phyloP scores from a whole-genome alignment of 2,329 filamentous ascomycete genomes.

The Trichophaea hybrida region DNA sequence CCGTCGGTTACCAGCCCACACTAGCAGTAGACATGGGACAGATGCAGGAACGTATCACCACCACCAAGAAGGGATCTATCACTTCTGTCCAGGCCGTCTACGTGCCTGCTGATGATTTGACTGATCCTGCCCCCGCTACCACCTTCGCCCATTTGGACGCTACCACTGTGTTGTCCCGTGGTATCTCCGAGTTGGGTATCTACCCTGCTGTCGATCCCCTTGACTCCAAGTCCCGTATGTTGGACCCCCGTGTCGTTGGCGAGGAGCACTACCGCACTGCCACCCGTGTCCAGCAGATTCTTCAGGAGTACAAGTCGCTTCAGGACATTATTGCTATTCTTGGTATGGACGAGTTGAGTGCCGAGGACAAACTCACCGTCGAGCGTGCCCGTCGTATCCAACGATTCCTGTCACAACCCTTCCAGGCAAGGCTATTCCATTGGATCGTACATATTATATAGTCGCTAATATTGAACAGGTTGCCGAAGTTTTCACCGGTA shows the following conservation, averaged over 20 bases:
- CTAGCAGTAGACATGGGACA: slow-evolving; percentile 97
- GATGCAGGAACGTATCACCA: slow-evolving; percentile 99
- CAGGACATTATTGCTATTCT: slow-evolving; percentile 99
- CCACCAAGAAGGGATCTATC: slow-evolving; percentile 98
- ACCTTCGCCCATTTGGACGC: slow-evolving; percentile 99
- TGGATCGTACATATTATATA: neutral
- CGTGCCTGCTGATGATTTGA: slow-evolving; percentile 99
- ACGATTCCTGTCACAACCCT: slow-evolving; percentile 98
- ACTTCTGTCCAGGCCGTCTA: slow-evolving; percentile 99
- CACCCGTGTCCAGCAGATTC: slow-evolving; percentile 93
- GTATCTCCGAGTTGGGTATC: slow-evolving; percentile 99
- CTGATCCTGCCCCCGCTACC: slow-evolving; percentile 96
- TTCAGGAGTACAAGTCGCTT: slow-evolving; percentile 99
- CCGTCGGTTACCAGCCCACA: slow-evolving; percentile 99
- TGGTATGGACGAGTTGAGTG: slow-evolving; percentile 96
- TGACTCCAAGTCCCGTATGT: slow-evolving; percentile 98
- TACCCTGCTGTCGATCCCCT: slow-evolving; percentile 99
- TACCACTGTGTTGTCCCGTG: slow-evolving; percentile 99
- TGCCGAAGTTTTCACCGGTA: slow-evolving; percentile 56
- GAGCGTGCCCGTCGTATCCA: slow-evolving; percentile 99
- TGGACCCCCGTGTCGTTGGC: slow-evolving; percentile 96
- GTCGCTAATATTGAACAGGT: slow-evolving; percentile 27
- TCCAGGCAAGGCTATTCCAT: slow-evolving; percentile 53
- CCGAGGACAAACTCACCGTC: slow-evolving; percentile 94
- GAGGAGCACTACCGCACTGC: slow-evolving; percentile 95